Base-by-base conservation (phyloP, 495 filamentous ascomycete genomes). In the Platismatia glauca region DNA sequence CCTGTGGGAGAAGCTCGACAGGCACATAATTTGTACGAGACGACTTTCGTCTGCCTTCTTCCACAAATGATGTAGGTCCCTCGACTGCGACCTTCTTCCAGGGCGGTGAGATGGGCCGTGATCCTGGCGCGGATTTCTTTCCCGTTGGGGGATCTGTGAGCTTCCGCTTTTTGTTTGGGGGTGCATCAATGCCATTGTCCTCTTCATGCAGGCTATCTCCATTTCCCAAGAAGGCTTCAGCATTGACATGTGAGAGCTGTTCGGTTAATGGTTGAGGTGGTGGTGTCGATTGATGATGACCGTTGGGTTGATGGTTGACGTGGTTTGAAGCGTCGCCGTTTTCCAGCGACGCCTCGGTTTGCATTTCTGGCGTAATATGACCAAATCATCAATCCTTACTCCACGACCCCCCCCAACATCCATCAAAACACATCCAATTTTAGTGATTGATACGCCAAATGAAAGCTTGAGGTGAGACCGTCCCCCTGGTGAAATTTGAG, bases 1-100 rank as follows among this genome's bases (percentile, higher is more conserved):
- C 81, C 35, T 74, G 78, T 39, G 87, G 79, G 67, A 89, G 84
- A 60, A 88, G 72, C 64, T 89, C 86, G 38, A 86, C 65, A n/a
- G 88, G 88, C 24, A 89, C 73, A 35, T 76, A 73, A 71, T 95
- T 96, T 61, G 89, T 89, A 65, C 92, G 81, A 41, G 89, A 89
- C 12, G 92, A 96, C 72, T 90, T 94, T 60, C 94, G 83, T 65
- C 84, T 85, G 52, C 94, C 94, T 75, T 90, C 86, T 65, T 86
- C 85, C 31, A 86, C 74, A 66, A 96, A 89, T 0, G 89, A 87
- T 12, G 94, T 90, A 6, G 94, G 94, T 0, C 93, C 95, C 50
- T 95, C 89, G 33, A 84, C 88, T 53, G 88, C 86, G 58, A 88
- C 78, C 72, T 85, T 93, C 77, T 94, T 97, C 94, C 94, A 98